Percentiles rank a stretch among this genome's conserved stretches.
phyloP scores from a whole-genome alignment of 805 yeast species.

The Wickerhamomyces xylosicus region DNA sequence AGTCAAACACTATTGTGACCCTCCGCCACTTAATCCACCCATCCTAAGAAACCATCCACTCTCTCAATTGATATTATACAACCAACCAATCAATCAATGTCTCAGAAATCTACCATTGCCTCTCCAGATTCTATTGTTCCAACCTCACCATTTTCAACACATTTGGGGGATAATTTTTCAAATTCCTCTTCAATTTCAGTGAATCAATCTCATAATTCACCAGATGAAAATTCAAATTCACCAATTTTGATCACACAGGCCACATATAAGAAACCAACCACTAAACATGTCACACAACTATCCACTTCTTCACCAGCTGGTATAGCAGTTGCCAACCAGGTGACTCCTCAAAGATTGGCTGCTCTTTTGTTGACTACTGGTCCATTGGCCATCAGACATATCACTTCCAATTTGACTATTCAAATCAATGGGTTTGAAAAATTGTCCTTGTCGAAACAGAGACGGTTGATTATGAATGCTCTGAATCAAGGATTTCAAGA shows the following conservation, averaged over 20 bases:
- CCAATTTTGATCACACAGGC: slow-evolving; percentile 18
- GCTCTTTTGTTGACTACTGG: slow-evolving; percentile 61
- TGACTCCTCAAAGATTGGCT: slow-evolving; percentile 72
- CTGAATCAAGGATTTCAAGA: slow-evolving; percentile 60
- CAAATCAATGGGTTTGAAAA: slow-evolving; percentile 76
- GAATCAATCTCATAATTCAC: slow-evolving; percentile 5
- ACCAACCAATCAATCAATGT: too few relatives aligned
- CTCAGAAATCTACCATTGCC: slow-evolving; percentile 4
- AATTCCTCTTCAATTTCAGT: slow-evolving; percentile 8
- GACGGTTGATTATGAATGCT: slow-evolving; percentile 83
- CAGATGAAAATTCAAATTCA: slow-evolving; percentile 9
- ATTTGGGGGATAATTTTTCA: slow-evolving; percentile 8
- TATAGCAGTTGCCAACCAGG: slow-evolving; percentile 75
- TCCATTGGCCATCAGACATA: slow-evolving; percentile 83
- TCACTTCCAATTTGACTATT: slow-evolving; percentile 64
- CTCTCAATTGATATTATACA: too few relatives aligned
- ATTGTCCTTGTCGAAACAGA: slow-evolving; percentile 76
- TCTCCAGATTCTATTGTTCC: slow-evolving; percentile 19
- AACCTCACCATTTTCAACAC: slow-evolving; percentile 19
- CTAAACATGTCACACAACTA: slow-evolving; percentile 25
- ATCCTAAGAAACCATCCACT: too few relatives aligned
- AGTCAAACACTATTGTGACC: too few relatives aligned
- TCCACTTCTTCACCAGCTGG: slow-evolving; percentile 84
- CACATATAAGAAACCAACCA: slow-evolving; percentile 17
- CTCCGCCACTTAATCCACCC: too few relatives aligned